A percentile compares a stretch with the other conserved stretches of the same genome.
phyloP scores from a whole-genome alignment of 202 grass and related monocot genomes.

The Zizania palustris region DNA sequence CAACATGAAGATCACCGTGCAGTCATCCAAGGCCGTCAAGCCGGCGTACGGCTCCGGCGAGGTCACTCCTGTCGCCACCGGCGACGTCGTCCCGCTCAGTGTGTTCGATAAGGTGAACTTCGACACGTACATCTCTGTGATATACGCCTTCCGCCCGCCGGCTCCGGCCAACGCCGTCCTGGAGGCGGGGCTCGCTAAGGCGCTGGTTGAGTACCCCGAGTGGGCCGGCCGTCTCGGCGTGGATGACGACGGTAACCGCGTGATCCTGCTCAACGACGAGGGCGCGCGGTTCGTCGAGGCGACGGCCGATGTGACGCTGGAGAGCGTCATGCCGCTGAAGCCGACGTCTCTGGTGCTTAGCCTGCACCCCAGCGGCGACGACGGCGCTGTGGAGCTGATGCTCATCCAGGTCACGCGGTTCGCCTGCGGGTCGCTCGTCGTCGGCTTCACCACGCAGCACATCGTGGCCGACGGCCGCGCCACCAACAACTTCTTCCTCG shows the following conservation, averaged over 20 bases:
- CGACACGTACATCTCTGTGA: not conserved
- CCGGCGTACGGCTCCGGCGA: not conserved
- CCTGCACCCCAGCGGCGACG: not conserved
- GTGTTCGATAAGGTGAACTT: not conserved
- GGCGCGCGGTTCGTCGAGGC: not conserved
- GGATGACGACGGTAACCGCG: no score
- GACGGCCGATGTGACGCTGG: not conserved
- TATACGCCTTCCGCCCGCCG: not conserved
- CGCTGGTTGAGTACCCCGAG: not conserved
- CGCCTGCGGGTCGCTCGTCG: not conserved
- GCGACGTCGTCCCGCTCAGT: not conserved
- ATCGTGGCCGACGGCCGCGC: not conserved
- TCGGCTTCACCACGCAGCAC: not conserved
- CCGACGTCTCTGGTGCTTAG: not conserved
- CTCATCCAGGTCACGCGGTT: not conserved
- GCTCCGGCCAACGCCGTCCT: not conserved
- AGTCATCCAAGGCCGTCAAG: constrained; percentile 5
- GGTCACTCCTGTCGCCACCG: no score
- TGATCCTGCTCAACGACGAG: not conserved
- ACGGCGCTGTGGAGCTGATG: not conserved
- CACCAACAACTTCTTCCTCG: not conserved
- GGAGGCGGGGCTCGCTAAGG: not conserved
- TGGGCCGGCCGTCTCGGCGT: not conserved
- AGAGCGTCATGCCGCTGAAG: not conserved
- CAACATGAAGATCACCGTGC: constrained; percentile 51